Evolutionary conservation across 495 filamentous ascomycete species (phyloP).

Genomic region (Cryomyces minteri): DNA sequence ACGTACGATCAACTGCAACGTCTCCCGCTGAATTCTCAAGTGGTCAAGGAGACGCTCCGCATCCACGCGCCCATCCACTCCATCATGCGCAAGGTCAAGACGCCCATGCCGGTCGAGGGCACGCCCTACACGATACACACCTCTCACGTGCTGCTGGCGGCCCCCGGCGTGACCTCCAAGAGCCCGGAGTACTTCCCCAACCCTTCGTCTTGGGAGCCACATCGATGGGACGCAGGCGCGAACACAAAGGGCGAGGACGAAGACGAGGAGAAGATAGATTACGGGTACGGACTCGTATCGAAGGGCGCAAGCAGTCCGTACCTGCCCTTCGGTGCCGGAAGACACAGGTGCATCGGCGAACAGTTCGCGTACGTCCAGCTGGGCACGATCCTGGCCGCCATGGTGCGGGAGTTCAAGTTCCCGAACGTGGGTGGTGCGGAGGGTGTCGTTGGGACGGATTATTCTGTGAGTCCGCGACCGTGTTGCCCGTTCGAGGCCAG

Average conservation of each 20-base stretch:
- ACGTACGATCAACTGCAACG: constrained; percentile 34
- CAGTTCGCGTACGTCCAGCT: constrained; percentile 93
- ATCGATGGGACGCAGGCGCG: constrained; percentile 54
- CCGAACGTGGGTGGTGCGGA: constrained; percentile 45
- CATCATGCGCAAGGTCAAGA: constrained; percentile 42
- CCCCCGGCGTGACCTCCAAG: constrained; percentile 58
- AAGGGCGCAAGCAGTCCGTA: constrained; percentile 81
- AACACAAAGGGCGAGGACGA: constrained; percentile 33
- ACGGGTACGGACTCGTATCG: constrained; percentile 82
- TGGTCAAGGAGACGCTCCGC: constrained; percentile 43
- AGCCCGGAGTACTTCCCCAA: constrained; percentile 63
- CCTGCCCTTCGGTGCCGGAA: constrained; percentile 83
- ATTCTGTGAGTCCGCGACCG: constrained; percentile 36
- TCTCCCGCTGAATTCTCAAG: constrained; percentile 35
- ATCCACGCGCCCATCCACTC: constrained; percentile 47
- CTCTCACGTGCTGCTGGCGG: constrained; percentile 57
- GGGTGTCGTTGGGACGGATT: constrained; percentile 70
- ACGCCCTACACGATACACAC: constrained; percentile 65
- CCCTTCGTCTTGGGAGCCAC: constrained; percentile 66
- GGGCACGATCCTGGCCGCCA: constrained; percentile 60
- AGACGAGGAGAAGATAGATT: constrained; percentile 65
- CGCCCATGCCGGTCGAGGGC: constrained; percentile 46
- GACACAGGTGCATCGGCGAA: constrained; percentile 92
- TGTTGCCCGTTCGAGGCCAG: neutral
- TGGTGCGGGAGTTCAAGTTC: constrained; percentile 61